Evolutionary conservation across 2,329 filamentous ascomycete species (phyloP).

Genomic region (Tolypocladium ophioglossoides): DNA sequence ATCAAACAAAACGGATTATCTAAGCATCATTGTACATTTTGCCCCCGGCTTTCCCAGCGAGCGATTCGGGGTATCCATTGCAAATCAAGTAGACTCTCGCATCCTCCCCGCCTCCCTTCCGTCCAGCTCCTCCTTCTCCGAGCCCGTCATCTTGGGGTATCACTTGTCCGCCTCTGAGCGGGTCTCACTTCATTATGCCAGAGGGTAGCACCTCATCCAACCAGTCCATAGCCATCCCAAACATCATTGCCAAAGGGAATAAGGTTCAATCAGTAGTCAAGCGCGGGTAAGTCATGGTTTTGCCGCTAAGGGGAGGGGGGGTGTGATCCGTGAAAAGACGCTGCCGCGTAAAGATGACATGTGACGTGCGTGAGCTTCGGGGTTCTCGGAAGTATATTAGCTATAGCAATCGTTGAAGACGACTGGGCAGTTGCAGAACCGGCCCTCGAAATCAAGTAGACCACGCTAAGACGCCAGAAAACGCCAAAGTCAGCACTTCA

Average conservation of each 20-base stretch:
- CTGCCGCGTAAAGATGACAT: neutral
- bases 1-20: neutral
- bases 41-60: slow-evolving; percentile 4
- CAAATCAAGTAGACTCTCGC: slow-evolving; percentile 1
- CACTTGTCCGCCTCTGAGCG: neutral
- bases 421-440: slow-evolving; percentile 3
- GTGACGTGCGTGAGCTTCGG: neutral
- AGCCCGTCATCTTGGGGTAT: neutral
- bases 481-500: slow-evolving; percentile 19
- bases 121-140: no score
- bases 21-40: neutral
- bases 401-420: slow-evolving; percentile 7
- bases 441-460: slow-evolving; percentile 23
- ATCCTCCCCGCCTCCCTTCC: neutral
- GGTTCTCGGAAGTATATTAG: neutral
- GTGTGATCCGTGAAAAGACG: neutral
- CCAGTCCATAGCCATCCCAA: neutral
- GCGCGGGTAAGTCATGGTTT: neutral
- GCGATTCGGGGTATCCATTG: slow-evolving; percentile 11
- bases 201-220: neutral
- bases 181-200: neutral
- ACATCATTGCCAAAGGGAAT: neutral
- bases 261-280: neutral
- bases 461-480: slow-evolving; percentile 19
- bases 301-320: neutral